A percentile compares a stretch with the other conserved stretches of the same genome.
Conservation (phyloP, 805 yeast genomes). For the Myxozyma mucilagina region DNA sequence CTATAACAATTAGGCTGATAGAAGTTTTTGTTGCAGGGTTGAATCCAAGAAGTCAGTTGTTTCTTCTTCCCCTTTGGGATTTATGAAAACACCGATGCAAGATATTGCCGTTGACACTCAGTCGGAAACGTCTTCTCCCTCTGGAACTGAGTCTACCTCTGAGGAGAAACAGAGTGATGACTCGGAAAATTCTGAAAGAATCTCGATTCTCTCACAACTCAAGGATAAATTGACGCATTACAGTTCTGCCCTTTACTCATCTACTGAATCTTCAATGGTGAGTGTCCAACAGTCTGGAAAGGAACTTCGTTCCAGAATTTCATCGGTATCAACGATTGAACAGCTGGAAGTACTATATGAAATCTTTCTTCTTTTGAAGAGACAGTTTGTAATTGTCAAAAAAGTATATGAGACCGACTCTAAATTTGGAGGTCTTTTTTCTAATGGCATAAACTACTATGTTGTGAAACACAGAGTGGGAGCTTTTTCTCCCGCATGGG, state of each 20-base stretch:
- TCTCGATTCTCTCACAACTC: neutral
- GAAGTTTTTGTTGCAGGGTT: neutral
- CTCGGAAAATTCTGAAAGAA: too few species aligned
- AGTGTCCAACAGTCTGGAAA: slow-evolving; percentile 1
- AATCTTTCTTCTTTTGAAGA: slow-evolving; percentile 2
- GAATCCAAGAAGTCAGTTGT: neutral
- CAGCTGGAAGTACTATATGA: slow-evolving; percentile 7
- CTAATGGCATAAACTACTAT: neutral
- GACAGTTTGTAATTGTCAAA: slow-evolving; percentile 3
- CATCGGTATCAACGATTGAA: slow-evolving; percentile 15
- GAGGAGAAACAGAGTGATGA: neutral
- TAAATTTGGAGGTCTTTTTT: slow-evolving; percentile 3
- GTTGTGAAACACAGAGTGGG: slow-evolving; percentile 25
- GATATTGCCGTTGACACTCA: neutral
- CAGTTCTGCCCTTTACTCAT: neutral
- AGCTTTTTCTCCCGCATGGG: slow-evolving; percentile 32
- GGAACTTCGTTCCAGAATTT: slow-evolving; percentile 18
- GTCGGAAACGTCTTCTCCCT: neutral
- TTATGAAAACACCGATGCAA: neutral
- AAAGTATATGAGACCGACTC: neutral
- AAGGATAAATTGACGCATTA: neutral
- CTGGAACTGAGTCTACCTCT: neutral
- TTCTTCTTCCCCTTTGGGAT: neutral
- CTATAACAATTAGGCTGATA: neutral
- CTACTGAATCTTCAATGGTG: neutral